Base-by-base conservation (phyloP, 1,139 yeast species). In the Diutina siamensis region DNA sequence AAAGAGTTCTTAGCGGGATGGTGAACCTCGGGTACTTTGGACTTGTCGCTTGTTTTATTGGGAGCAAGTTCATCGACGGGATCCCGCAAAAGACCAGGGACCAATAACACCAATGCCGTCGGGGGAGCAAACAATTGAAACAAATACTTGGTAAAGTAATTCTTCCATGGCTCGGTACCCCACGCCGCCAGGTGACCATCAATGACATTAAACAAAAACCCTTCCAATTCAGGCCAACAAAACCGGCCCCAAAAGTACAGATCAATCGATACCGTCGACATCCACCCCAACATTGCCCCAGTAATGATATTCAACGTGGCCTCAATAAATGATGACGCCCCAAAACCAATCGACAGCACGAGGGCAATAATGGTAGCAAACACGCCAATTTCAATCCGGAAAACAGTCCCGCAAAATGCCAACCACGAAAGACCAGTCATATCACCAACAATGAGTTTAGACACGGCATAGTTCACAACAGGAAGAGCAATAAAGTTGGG, bases 401-500 rank as follows among this genome's bases (percentile, higher is more conserved):
- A 84, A 1, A 85, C 74, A 2, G 78, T 65, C 0, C 92, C 83
- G 0, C 80, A 61, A 52, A 83, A 77, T 0, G 86, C 72, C 35
- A 86, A 60, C 57, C 84, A 60, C 0, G 74, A 60, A 40, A 87
- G 59, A 0, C 88, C 86, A 0, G 69, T 54, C 50, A 67, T 62
- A 44, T 76, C 70, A 8, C 81, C 85, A 27, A 55, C 53, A 17
- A 86, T 54, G 15, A 80, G 56, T 53, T 67, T 68, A 12, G 78
- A 65, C 40, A 83, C 53, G 0, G 84, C 81, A 46, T 64, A 56
- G 48, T 76, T 76, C 2, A 83, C 81, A 35, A 86, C 57, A 1
- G 97, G 96, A 46, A 89, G 67, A 0, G 87, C 94, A 36, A 89
- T 63, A 60, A 87, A 84, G 60, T 89, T 89, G 10, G 97, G 97